phyloP scores from a whole-genome alignment of 768 basidiomycete species.

The Naganishia randhawae region DNA sequence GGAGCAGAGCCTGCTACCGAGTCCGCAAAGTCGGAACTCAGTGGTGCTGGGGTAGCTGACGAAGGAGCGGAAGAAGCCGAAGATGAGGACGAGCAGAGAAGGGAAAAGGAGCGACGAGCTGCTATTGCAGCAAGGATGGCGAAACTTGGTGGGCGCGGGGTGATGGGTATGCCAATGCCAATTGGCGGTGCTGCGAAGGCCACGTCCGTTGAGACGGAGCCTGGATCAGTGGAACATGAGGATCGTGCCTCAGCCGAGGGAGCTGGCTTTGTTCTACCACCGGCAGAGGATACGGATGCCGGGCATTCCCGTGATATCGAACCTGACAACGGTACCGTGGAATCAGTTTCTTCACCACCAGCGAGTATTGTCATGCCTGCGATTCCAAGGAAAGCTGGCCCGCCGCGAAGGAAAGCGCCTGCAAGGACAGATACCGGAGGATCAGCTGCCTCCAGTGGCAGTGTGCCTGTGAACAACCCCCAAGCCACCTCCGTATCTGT shows the following conservation, averaged over 20 bases:
- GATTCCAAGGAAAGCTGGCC: slow-evolving; percentile 35
- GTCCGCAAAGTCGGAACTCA: slow-evolving; percentile 58
- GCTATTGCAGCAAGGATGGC: slow-evolving; percentile 91
- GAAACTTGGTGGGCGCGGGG: slow-evolving; percentile 67
- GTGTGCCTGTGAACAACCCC: background rate
- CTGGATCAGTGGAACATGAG: background rate
- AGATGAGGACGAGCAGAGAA: slow-evolving; percentile 39
- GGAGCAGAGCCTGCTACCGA: slow-evolving; percentile 50
- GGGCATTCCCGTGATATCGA: background rate
- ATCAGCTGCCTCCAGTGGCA: background rate
- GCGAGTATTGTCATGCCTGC: slow-evolving; percentile 30
- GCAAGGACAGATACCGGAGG: slow-evolving; percentile 18
- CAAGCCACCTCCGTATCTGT: background rate
- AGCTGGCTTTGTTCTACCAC: background rate
- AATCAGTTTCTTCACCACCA: slow-evolving; percentile 7
- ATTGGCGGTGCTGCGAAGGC: slow-evolving; percentile 13
- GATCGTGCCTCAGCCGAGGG: background rate
- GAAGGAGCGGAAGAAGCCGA: slow-evolving; percentile 27
- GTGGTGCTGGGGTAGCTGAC: slow-evolving; percentile 59
- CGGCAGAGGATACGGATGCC: background rate
- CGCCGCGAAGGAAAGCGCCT: slow-evolving; percentile 29
- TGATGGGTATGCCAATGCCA: slow-evolving; percentile 41
- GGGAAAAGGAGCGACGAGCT: slow-evolving; percentile 57
- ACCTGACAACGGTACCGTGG: background rate
- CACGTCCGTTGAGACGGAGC: background rate